Evolutionary conservation across 2,329 filamentous ascomycete species (phyloP), one percentile per base, ranked within the genome.

Genomic region (Trichoderma sp.): DNA sequence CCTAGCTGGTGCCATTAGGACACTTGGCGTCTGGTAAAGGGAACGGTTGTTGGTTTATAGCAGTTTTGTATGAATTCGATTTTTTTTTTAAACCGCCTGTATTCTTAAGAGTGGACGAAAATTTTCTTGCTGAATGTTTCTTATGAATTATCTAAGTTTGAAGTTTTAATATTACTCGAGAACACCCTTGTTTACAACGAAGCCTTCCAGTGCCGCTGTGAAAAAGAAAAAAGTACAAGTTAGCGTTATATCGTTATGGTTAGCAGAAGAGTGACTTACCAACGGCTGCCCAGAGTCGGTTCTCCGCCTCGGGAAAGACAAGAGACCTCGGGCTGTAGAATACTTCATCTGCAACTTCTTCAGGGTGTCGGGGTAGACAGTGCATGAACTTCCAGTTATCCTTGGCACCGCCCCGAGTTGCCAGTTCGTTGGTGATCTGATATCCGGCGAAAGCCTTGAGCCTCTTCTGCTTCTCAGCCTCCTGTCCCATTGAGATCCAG

Each of bases 401-500:
- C 79, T 96, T 97, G 53, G 96, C 96, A 24, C 93, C 94, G 55
- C 94, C 94, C 61, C 90, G 86, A 80, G 90, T 87, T 1, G 94
- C 95, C 73, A 99, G 84, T 55, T 96, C 92, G 59, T 90, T 87
- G 3, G 95, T 97, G 76, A 99, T 92, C 79, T 97, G 95, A 81
- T 94, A 99, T 16, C 95, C 94, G 35, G 87, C 86, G 79, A 99
- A 99, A 2, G 89, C 93, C 77, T 90, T 88, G 70, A 97, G 79
- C 62, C 93, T 86, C 84, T 91, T 91, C 73, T 89, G 85, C 49
- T 89, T 85, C 81, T 99, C 96, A 68, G 88, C 88, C 80, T 99
- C 96, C 81, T 98, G 95, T 58, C 96, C 96, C 96, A 99, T 99
- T 1, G 93, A 97, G 37, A 99, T 88, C 96, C 96, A 99, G 0